Base-by-base conservation (phyloP, 805 yeast genomes). In the Cyberlindnera sargentensis region DNA sequence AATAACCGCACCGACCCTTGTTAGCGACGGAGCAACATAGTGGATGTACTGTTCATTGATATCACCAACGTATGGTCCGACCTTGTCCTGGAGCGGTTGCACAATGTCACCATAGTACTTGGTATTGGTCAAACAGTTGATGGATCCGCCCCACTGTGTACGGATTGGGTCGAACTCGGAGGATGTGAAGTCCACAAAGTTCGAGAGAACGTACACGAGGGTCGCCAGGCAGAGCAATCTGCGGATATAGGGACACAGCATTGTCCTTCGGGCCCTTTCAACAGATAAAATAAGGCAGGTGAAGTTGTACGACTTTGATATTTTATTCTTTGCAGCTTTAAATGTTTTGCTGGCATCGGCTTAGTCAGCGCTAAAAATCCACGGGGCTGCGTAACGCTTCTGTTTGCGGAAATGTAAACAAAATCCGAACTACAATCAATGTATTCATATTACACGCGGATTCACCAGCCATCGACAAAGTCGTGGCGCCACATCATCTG, bases 111-210 rank as follows among this genome's bases (percentile, higher is more conserved):
- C 49, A 34, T 55, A 57, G 46, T 49, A 51, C 40, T 44, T 37
- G 41, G 42, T 40, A 8, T 44, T 43, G 8, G 44, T 32, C 42
- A 44, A 34, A 41, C 42, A 41, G 28, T 39, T 43, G 9, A 42
- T 33, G 4, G 50, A 39, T 15, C 34, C 31, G 31, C 40, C 41
- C 45, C 47, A 44, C 29, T 50, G 56, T 8, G 47, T 40, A 20
- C 50, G 52, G 3, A 57, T 34, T 3, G 60, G 56, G 26, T 50
- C 55, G 31, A 55, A 54, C 25, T 56, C 54, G 2, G 42, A 27
- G 4, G 60, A 33, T 2, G 48, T 37, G 36, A 52, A 55, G 47
- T 57, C 60, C 24, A 57, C 53, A 3, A 52, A 36, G 10, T 41
- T 38, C 20, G 47, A 42, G 9, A 55, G 31, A 9, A 50, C 36